These are phyloP conservation scores for Zygosaccharomyces sapae DNA, from an alignment of 1,139 yeast species.

Conservation along the genomic window DNA sequence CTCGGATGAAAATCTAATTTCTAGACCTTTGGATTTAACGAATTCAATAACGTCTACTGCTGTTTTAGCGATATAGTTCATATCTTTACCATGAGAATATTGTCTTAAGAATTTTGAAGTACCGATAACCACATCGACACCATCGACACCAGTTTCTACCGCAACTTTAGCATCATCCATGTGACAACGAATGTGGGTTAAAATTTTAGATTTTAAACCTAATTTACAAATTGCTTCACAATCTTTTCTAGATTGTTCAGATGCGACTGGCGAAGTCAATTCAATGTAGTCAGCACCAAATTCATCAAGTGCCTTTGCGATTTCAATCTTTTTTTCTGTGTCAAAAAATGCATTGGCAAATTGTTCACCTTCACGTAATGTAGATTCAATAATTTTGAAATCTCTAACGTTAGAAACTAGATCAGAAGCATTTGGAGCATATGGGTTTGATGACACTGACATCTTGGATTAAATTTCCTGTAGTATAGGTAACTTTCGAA, in stretches of 20 bases:
- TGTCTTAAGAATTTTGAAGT: conserved; percentile 93
- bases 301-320: conserved; percentile 94
- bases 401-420: conserved; percentile 82
- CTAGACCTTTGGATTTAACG: conserved; percentile 95
- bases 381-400: conserved; percentile 91
- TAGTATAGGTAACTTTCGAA: no score
- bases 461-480: neutral
- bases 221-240: conserved; percentile 98
- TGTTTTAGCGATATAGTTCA: conserved; percentile 94
- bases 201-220: conserved; percentile 91
- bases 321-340: conserved; percentile 94
- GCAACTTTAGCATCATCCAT: conserved; percentile 98
- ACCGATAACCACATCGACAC: conserved; percentile 98
- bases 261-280: conserved; percentile 94
- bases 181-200: conserved; percentile 91
- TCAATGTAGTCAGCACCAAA: conserved; percentile 98
- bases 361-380: conserved; percentile 97
- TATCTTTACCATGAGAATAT: conserved; percentile 96
- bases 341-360: conserved; percentile 95
- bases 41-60: conserved; percentile 97
- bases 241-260: conserved; percentile 87
- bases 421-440: conserved; percentile 94
- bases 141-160: conserved; percentile 97
- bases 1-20: conserved; percentile 93
- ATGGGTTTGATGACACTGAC: conserved; percentile 54